phyloP scores from a whole-genome alignment of 495 filamentous ascomycete genomes.

The Sordaria brevicollis region DNA sequence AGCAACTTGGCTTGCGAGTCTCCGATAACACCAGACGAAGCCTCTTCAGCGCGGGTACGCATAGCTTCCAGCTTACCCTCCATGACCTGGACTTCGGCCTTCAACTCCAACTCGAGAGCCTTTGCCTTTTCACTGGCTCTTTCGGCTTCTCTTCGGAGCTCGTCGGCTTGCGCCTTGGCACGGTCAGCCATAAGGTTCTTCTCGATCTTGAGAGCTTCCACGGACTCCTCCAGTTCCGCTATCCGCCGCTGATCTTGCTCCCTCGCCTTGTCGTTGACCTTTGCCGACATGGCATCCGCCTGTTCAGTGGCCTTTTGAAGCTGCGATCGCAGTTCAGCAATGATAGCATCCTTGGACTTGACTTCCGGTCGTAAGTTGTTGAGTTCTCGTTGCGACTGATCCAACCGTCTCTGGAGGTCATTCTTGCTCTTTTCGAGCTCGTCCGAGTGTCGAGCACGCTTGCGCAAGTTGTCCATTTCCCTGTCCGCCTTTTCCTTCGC shows the following conservation, averaged over 20 bases:
- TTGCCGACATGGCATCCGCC: constrained; percentile 56
- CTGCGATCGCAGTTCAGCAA: constrained; percentile 60
- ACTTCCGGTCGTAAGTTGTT: constrained; percentile 55
- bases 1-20: constrained; percentile 86
- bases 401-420: constrained; percentile 55
- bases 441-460: constrained; percentile 52
- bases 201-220: constrained; percentile 64
- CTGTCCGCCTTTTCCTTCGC: constrained; percentile 59
- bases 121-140: constrained; percentile 64
- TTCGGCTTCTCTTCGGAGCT: constrained; percentile 60
- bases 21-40: constrained; percentile 66
- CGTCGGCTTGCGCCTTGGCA: constrained; percentile 54
- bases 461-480: constrained; percentile 46
- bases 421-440: constrained; percentile 54
- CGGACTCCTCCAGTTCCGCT: constrained; percentile 59
- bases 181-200: constrained; percentile 63
- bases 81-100: constrained; percentile 68
- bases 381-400: constrained; percentile 57
- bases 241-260: constrained; percentile 58
- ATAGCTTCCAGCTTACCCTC: constrained; percentile 88
- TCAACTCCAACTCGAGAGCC: constrained; percentile 66
- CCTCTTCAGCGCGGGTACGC: constrained; percentile 79
- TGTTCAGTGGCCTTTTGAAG: constrained; percentile 57
- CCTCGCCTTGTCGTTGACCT: constrained; percentile 51
- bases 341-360: constrained; percentile 52